Evolutionary conservation across 768 basidiomycete species (phyloP).

Genomic region (Xerocomellus intermedius): DNA sequence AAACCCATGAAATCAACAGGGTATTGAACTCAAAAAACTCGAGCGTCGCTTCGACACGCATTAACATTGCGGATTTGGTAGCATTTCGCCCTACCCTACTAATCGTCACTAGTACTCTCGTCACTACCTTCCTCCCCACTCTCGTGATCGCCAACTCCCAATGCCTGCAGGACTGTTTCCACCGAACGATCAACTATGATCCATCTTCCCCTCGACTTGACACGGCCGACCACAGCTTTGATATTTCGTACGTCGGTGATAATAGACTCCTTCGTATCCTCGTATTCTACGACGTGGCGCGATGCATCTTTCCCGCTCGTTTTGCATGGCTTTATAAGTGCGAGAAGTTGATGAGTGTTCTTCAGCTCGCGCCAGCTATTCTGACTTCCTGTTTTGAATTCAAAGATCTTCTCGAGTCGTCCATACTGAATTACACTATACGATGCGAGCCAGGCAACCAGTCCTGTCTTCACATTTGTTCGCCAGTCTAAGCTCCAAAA

Average conservation of each 20-base stretch:
- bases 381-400: background rate
- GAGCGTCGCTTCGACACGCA: background rate
- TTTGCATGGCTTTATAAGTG: background rate
- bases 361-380: background rate
- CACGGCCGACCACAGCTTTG: background rate
- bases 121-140: too few species aligned
- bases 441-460: too few species aligned
- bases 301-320: background rate
- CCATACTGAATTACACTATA: background rate
- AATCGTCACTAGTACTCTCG: too few species aligned
- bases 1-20: background rate
- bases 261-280: background rate
- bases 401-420: background rate
- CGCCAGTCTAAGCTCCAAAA: too few species aligned
- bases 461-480: too few species aligned
- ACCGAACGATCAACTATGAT: background rate
- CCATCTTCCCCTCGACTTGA: background rate
- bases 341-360: background rate
- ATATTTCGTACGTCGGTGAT: background rate
- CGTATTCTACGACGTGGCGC: background rate
- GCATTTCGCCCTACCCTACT: too few species aligned
- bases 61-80: too few species aligned
- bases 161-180: too few species aligned
- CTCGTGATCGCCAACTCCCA: too few species aligned
- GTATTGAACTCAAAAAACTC: background rate